These are phyloP conservation scores for Thalassiosira livingstoniorum DNA, from an alignment of 352 stramenopile species.

Conservation along the genomic window DNA sequence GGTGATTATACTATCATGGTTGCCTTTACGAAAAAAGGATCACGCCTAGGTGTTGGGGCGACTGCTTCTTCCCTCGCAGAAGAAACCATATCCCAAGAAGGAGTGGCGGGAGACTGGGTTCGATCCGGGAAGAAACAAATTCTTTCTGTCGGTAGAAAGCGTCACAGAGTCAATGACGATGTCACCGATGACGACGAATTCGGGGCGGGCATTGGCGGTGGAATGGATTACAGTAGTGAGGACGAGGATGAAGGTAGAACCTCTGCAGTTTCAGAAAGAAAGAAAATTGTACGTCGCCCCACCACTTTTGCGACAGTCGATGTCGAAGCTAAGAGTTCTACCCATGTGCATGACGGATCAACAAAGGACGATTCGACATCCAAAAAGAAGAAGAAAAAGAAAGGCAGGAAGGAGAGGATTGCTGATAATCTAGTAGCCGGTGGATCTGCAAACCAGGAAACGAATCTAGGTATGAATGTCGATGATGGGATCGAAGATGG, in stretches of 20 bases:
- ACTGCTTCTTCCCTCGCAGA: neutral
- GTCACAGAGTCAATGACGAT: constrained; percentile 24
- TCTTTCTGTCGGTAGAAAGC: constrained; percentile 66
- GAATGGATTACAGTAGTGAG: constrained; percentile 49
- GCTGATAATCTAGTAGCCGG: no score
- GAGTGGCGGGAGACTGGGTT: constrained; percentile 50
- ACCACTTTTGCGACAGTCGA: neutral
- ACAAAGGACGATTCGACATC: constrained; percentile 1
- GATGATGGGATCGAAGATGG: constrained; percentile 3
- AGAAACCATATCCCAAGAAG: neutral
- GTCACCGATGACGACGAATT: constrained; percentile 56
- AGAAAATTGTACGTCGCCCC: constrained; percentile 11
- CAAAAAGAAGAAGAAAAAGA: constrained; percentile 65
- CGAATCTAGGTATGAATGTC: constrained; percentile 5
- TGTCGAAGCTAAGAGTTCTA: neutral
- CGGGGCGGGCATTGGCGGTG: neutral
- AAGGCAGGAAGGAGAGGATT: constrained; percentile 51
- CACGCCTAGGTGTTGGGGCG: constrained; percentile 24
- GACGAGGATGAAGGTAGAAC: constrained; percentile 73
- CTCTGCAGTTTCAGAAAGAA: constrained; percentile 59
- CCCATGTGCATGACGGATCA: constrained; percentile 4
- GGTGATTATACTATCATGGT: neutral
- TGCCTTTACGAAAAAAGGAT: constrained; percentile 34
- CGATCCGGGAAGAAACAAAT: constrained; percentile 55
- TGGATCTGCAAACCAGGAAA: neutral